phyloP scores from a whole-genome alignment of 2,329 filamentous ascomycete species.

The Didymella keratinophila region DNA sequence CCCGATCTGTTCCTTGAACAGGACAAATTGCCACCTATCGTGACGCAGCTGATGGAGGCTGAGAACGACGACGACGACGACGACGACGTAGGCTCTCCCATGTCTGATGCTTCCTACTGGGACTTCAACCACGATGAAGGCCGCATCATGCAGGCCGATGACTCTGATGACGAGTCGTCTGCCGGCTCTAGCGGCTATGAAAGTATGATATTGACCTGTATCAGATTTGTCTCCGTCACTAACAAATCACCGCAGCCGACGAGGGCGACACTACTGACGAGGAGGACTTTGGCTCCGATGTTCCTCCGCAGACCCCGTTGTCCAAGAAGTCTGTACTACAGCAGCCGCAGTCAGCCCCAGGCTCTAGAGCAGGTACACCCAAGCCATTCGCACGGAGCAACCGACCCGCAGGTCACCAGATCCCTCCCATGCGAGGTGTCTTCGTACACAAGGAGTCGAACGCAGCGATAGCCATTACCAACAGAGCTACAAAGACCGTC shows the following conservation, averaged over 20 bases:
- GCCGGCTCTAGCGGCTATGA: constrained; percentile 64
- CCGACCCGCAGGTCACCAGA: constrained; percentile 36
- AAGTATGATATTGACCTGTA: constrained; percentile 57
- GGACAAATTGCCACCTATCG: constrained; percentile 73
- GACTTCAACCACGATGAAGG: constrained; percentile 64
- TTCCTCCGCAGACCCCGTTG: constrained; percentile 56
- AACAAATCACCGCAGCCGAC: constrained; percentile 60
- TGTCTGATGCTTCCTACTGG: constrained; percentile 64
- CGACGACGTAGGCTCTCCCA: constrained; percentile 57
- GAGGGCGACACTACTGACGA: constrained; percentile 67
- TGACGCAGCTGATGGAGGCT: constrained; percentile 76
- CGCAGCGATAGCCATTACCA: constrained; percentile 53
- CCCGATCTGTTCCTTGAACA: constrained; percentile 82
- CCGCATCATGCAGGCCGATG: constrained; percentile 42
- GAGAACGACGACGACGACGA: constrained; percentile 49
- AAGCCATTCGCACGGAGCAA: constrained; percentile 50
- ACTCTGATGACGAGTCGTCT: constrained; percentile 55
- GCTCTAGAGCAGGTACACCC: constrained; percentile 47
- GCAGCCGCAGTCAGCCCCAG: constrained; percentile 57
- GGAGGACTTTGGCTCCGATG: constrained; percentile 54
- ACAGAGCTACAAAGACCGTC: constrained; percentile 51
- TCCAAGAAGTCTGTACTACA: constrained; percentile 56
- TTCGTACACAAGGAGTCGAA: constrained; percentile 49
- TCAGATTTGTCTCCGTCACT: constrained; percentile 49
- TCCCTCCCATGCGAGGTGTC: constrained; percentile 45